Base-by-base conservation (phyloP, 2,329 filamentous ascomycete genomes). In the Pleoardoris graminearum region DNA sequence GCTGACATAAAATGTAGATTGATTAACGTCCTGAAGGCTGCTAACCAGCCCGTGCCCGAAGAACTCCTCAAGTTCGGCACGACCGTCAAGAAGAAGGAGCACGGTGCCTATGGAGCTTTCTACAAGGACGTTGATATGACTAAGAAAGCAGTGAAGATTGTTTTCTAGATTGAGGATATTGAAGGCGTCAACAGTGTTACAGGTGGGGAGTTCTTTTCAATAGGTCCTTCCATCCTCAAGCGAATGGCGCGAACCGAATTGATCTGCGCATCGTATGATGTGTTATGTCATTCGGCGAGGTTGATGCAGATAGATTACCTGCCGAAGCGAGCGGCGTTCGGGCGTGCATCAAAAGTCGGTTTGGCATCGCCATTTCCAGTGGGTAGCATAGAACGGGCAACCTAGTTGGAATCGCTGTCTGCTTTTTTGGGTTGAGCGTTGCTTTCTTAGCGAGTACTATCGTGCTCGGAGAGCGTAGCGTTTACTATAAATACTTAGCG, bases 41-140 rank as follows among this genome's bases (percentile, higher is more conserved):
- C 94, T 21, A 90, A 91, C 60, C 94, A 99, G 75, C 82, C 86
- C 11, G 90, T 99, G 0, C 94, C 94, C 2, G 91, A 96, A 37
- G 89, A 90, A 22, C 79, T 99, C 32, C 80, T 97, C 73, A 97
- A 96, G 77, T 99, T 97, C 64, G 94, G 94, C 66, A 96, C 91
- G 19, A 97, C 93, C 0, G 94, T 99, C 47, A 99, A 97, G 85
- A 97, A 96, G 85, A 97, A 97, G 91, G 84, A 86, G 43, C 94
- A 99, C 77, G 89, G 91, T 68, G 89, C 90, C 42, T 99, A 97
- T 70, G 94, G 94, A 51, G 91, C 91, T 27, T 97, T 97, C 73
- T 96, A 89, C 81, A 96, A 94, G 76, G 91, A 97, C 65, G 86
- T 90, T 7, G 89, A 90, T 65, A 87, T 87, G 73, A 90, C 83